Conservation (phyloP, 768 basidiomycete genomes). For the Sarcomyxa edulis region DNA sequence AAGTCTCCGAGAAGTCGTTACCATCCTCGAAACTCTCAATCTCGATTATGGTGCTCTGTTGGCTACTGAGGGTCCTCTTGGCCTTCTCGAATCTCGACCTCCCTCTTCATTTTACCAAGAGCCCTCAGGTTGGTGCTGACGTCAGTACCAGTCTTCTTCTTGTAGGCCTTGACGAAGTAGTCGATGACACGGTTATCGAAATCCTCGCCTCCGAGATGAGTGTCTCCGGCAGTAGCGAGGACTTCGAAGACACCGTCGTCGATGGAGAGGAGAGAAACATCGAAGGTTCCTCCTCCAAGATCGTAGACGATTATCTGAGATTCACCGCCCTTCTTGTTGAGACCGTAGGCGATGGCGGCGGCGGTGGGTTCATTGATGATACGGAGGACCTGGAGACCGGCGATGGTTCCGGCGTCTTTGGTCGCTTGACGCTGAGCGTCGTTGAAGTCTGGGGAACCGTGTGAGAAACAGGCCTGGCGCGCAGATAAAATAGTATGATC, state of each 20-base stretch:
- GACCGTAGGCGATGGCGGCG: conserved; percentile 66
- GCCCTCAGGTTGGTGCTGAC: conserved; percentile 57
- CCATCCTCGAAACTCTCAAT: conserved; percentile 68
- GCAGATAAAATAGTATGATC: conserved; percentile 8
- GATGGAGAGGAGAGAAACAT: conserved; percentile 94
- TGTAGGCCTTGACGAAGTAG: conserved; percentile 63
- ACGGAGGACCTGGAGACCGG: conserved; percentile 59
- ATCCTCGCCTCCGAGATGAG: conserved; percentile 89
- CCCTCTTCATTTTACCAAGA: conserved; percentile 66
- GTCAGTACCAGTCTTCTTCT: conserved; percentile 61
- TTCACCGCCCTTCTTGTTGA: conserved; percentile 59
- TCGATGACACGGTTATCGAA: conserved; percentile 73
- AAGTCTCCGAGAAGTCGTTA: conserved; percentile 74
- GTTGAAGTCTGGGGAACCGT: conserved; percentile 50
- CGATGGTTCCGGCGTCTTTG: conserved; percentile 62
- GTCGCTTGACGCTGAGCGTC: conserved; percentile 61
- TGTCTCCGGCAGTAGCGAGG: conserved; percentile 88
- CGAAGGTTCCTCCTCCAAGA: conserved; percentile 97
- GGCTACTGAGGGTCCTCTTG: conserved; percentile 59
- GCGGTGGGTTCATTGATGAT: conserved; percentile 71
- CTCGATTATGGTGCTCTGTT: conserved; percentile 48
- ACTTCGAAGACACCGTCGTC: conserved; percentile 93
- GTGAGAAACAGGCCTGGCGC: conserved; percentile 19
- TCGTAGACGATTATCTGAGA: conserved; percentile 97
- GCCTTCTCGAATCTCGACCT: conserved; percentile 73